A percentile compares a stretch with the other conserved stretches of the same genome.
Evolutionary conservation across 768 basidiomycete species (phyloP).

Genomic region (Tremella yokohamensis): DNA sequence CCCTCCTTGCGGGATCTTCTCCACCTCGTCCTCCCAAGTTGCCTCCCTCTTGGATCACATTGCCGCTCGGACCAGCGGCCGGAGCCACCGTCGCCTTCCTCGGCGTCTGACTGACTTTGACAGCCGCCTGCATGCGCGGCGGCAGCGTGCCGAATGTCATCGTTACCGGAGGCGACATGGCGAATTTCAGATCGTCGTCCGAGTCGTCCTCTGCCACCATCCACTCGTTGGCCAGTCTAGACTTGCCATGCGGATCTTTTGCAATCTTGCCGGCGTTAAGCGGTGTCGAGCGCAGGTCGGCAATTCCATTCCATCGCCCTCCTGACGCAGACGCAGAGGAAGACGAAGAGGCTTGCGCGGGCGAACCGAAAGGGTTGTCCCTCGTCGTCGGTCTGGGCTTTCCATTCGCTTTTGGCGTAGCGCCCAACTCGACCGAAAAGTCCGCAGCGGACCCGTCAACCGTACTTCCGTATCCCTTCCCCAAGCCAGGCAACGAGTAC

Average conservation of each 20-base stretch:
- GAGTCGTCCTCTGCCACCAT: constrained; percentile 38
- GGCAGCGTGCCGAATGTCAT: constrained; percentile 57
- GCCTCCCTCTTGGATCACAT: background rate
- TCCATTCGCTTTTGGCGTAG: constrained; percentile 13
- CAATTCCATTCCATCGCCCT: constrained; percentile 63
- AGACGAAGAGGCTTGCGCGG: too few species aligned
- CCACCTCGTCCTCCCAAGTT: background rate
- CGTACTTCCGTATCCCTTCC: constrained; percentile 7
- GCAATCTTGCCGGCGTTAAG: constrained; percentile 43
- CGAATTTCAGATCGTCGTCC: constrained; percentile 44
- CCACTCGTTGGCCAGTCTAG: too few species aligned
- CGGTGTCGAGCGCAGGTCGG: constrained; percentile 60
- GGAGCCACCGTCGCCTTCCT: background rate
- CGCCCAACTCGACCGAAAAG: background rate
- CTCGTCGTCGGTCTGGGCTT: background rate
- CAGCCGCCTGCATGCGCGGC: constrained; percentile 30
- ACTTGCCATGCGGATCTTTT: constrained; percentile 18
- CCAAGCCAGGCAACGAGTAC: constrained; percentile 23
- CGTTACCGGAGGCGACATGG: constrained; percentile 60
- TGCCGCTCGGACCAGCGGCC: too few species aligned
- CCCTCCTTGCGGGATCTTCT: background rate
- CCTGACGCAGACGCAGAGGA: too few species aligned
- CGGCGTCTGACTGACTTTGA: constrained; percentile 27
- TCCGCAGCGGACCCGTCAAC: constrained; percentile 25
- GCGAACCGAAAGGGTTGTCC: background rate